A percentile compares a stretch with the other conserved stretches of the same genome.
Evolutionary conservation across 306 rosid species (phyloP).

Genomic region (Castanea mollissima): DNA sequence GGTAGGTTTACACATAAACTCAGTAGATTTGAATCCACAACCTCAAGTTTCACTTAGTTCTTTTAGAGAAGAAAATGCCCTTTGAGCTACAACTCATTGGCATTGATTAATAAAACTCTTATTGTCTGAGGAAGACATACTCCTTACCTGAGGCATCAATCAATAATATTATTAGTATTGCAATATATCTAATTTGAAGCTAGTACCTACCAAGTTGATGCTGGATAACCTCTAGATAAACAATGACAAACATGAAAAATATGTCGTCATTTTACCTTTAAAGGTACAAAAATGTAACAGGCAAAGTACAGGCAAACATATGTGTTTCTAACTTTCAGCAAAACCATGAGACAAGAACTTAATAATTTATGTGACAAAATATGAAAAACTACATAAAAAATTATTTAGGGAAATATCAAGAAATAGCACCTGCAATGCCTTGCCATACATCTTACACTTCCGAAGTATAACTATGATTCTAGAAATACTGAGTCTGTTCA

Average conservation of each 20-base stretch:
- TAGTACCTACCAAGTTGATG: neutral
- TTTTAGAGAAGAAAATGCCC: too few relatives aligned
- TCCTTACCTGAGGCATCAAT: too few relatives aligned
- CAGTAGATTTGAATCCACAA: too few relatives aligned
- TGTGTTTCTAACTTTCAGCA: neutral
- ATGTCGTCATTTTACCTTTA: neutral
- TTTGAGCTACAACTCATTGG: too few relatives aligned
- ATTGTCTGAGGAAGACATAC: too few relatives aligned
- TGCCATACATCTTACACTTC: slow-evolving; percentile 15
- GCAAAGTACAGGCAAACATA: neutral
- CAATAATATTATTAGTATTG: too few relatives aligned
- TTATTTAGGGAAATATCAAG: neutral
- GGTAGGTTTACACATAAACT: too few relatives aligned
- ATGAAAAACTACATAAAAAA: neutral
- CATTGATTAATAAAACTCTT: too few relatives aligned
- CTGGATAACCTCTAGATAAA: neutral
- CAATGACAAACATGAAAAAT: neutral
- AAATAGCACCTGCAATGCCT: slow-evolving; percentile 22
- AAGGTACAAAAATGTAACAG: neutral
- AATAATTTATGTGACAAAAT: neutral
- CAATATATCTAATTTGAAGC: neutral
- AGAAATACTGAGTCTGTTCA: slow-evolving; percentile 2
- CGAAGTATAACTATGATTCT: neutral
- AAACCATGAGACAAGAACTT: neutral
- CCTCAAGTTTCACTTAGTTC: too few relatives aligned